Conservation (phyloP, 2,329 filamentous ascomycete species). For the Colletotrichum sublineola region DNA sequence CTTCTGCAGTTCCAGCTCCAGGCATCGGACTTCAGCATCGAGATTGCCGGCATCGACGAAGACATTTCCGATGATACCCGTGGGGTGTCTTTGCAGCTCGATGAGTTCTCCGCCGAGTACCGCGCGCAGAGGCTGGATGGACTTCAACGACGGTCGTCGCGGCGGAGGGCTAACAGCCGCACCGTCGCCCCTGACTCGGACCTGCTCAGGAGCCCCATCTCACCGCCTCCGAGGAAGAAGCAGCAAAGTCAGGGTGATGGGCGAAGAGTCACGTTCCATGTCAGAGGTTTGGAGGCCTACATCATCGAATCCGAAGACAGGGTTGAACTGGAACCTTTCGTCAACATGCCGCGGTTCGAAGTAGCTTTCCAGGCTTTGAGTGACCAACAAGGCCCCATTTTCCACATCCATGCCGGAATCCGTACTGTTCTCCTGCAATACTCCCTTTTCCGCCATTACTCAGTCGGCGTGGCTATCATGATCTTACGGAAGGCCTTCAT, state of each 20-base stretch:
- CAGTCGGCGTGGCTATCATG: constrained; percentile 83
- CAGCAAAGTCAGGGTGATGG: constrained; percentile 77
- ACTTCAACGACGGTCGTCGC: constrained; percentile 67
- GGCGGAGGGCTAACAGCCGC: constrained; percentile 81
- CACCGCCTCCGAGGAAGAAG: constrained; percentile 64
- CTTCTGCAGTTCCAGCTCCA: constrained; percentile 86
- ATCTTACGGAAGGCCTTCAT: constrained; percentile 80
- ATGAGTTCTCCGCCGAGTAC: constrained; percentile 91
- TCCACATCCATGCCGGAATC: constrained; percentile 87
- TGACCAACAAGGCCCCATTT: constrained; percentile 87
- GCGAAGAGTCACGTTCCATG: constrained; percentile 82
- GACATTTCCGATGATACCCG: constrained; percentile 85
- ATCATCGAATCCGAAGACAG: constrained; percentile 89
- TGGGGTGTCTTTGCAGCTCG: constrained; percentile 87
- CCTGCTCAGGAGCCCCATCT: constrained; percentile 62
- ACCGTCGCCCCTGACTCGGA: constrained; percentile 79
- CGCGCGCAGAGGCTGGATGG: constrained; percentile 82
- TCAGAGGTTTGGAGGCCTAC: constrained; percentile 87
- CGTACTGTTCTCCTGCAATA: constrained; percentile 87
- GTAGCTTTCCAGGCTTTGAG: constrained; percentile 86
- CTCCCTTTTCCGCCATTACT: constrained; percentile 93
- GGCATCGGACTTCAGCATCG: constrained; percentile 88
- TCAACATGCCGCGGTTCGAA: constrained; percentile 89
- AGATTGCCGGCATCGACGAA: constrained; percentile 89
- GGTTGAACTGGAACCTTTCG: constrained; percentile 86